Percentiles rank a stretch among this genome's conserved stretches.
These are phyloP conservation scores for Myriosclerotinia scirpicola DNA, from an alignment of 2,329 filamentous ascomycete species.

Conservation along the genomic window DNA sequence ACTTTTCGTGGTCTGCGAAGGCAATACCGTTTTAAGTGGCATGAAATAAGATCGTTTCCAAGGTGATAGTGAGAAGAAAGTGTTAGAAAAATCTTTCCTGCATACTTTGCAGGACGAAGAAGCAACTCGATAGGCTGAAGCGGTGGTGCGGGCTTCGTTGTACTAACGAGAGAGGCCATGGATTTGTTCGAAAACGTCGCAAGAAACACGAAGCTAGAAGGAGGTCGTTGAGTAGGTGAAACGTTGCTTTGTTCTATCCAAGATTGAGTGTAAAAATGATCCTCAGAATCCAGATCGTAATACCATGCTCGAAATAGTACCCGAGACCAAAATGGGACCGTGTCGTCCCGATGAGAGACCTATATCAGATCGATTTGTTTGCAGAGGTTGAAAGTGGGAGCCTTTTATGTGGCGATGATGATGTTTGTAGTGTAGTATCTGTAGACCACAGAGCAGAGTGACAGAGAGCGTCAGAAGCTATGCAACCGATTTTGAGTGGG, in stretches of 20 bases:
- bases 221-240: background rate
- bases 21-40: background rate
- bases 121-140: background rate
- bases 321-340: background rate
- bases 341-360: background rate
- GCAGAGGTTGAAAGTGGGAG: background rate
- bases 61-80: background rate
- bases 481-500: background rate
- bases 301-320: conserved; percentile 6
- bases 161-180: background rate
- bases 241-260: background rate
- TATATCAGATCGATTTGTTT: conserved; percentile 2
- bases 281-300: background rate
- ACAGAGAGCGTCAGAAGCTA: background rate
- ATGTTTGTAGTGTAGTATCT: conserved; percentile 2
- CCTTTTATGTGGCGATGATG: background rate
- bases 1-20: background rate
- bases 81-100: conserved; percentile 3
- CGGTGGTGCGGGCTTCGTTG: background rate
- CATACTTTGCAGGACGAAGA: background rate
- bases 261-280: background rate
- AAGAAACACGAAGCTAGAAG: background rate
- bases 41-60: background rate
- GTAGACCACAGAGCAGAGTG: background rate
- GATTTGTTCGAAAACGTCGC: background rate